A percentile compares a stretch with the other conserved stretches of the same genome.
These are phyloP conservation scores for Clonostachys chloroleuca DNA, from an alignment of 2,329 filamentous ascomycete genomes.

Conservation along the genomic window DNA sequence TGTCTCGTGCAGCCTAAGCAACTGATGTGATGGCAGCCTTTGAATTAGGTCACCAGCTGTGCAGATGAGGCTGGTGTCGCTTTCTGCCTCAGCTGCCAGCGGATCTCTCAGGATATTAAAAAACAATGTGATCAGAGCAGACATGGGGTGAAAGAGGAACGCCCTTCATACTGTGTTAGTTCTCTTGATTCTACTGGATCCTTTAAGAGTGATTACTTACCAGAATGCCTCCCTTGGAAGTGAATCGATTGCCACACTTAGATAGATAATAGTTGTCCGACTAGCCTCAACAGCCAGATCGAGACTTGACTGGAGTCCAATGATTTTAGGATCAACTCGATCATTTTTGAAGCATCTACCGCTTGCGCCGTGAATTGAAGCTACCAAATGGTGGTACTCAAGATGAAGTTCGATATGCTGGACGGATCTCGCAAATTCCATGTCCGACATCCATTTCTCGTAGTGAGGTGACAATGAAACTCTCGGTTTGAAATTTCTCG, in stretches of 20 bases:
- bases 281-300: constrained; percentile 50
- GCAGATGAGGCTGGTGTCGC: constrained; percentile 41
- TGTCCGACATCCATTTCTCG: not conserved
- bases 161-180: constrained; percentile 26
- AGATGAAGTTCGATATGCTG: constrained; percentile 38
- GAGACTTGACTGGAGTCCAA: constrained; percentile 45
- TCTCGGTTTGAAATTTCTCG: constrained; percentile 33
- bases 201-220: constrained; percentile 19
- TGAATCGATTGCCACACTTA: constrained; percentile 33
- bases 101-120: constrained; percentile 48
- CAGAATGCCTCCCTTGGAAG: constrained; percentile 44
- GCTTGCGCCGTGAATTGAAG: constrained; percentile 50
- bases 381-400: constrained; percentile 51
- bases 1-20: constrained; percentile 7
- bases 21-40: constrained; percentile 19
- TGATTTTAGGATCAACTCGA: constrained; percentile 13
- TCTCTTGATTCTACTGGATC: not conserved
- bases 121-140: constrained; percentile 48
- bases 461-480: not conserved
- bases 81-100: constrained; percentile 28
- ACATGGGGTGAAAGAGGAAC: constrained; percentile 52
- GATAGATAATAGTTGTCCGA: constrained; percentile 45
- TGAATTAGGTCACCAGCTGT: constrained; percentile 36
- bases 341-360: constrained; percentile 47
- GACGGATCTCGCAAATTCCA: not conserved